Base-by-base conservation (phyloP, 2,329 filamentous ascomycete genomes). In the Diaporthe ilicicola region DNA sequence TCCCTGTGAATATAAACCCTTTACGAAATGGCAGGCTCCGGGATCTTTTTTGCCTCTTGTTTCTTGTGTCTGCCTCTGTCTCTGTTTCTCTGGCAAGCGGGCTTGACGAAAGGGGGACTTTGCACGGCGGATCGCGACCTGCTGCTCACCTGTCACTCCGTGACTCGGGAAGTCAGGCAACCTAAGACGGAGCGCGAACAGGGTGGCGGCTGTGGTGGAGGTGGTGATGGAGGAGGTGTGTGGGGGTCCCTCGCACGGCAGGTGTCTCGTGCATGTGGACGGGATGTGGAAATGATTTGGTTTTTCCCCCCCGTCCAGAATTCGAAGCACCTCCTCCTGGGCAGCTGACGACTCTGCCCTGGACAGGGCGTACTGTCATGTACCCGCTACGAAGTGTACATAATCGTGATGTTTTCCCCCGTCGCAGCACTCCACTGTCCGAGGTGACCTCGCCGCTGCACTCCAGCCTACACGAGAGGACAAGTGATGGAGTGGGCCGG, bases 361-460 rank as follows among this genome's bases (percentile, higher is more conserved):
- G 51, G 27, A 27, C 65, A 46, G 56, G 65, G 65, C 51, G 44
- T 56, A 54, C 42, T 66, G 8, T 27, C n/a, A 56, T 32, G 56
- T 62, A 48, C 56, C 65, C 42, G n/a, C 51, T 48, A 48, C 51
- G 39, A 46, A 46, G 65, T 67, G 39, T 67, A 67, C 65, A 55
- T 55, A 39, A 37, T 51, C 22, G 29, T n/a, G 4, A 29, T 27
- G 55, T 42, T 48, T 27, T 27, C 29, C 39, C 44, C 6, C 46
- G 19, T 19, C 3, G 10, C 17, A 2, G 3, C 8, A 17, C 6
- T 32, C 17, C n/a, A n/a, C 19, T 42, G 29, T 34, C 24, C n/a
- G 9, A 13, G 29, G 56, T 34, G 42, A 62, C 19, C 39, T 62
- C 48, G 32, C 59, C 48, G 55, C 22, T 24, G 39, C 42, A 24